These are phyloP conservation scores for Platismatia glauca DNA, from an alignment of 495 filamentous ascomycete species.

Conservation along the genomic window DNA sequence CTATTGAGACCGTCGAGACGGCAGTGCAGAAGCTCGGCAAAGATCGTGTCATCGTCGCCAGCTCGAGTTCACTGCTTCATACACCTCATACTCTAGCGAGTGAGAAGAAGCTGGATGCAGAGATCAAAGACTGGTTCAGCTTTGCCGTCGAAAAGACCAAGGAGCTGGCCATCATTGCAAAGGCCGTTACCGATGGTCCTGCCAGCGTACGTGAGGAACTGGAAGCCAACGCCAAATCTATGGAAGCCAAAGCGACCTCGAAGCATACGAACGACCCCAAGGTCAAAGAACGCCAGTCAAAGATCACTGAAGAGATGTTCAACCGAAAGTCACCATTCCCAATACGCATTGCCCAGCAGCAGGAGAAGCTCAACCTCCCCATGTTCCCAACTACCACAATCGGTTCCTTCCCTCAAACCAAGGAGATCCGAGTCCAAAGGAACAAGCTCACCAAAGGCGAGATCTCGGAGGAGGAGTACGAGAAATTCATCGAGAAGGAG, in stretches of 20 bases:
- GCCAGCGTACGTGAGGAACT: constrained; percentile 75
- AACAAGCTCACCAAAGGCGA: constrained; percentile 98
- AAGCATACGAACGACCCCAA: constrained; percentile 90
- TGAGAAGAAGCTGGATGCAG: constrained; percentile 91
- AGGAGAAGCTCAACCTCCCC: constrained; percentile 79
- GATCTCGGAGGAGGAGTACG: constrained; percentile 84
- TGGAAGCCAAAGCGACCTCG: constrained; percentile 80
- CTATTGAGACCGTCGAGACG: constrained; percentile 78
- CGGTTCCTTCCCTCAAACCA: constrained; percentile 97
- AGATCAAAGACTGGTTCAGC: constrained; percentile 96
- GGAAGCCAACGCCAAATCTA: constrained; percentile 87
- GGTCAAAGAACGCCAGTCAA: constrained; percentile 88
- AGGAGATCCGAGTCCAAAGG: constrained; percentile 89
- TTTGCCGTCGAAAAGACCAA: constrained; percentile 91
- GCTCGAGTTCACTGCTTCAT: constrained; percentile 94
- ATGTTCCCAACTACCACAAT: constrained; percentile 99
- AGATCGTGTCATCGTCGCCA: constrained; percentile 91
- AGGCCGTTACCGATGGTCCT: constrained; percentile 86
- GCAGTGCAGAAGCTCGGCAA: constrained; percentile 89
- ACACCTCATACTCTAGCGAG: constrained; percentile 92
- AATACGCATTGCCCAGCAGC: constrained; percentile 71
- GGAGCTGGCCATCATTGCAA: constrained; percentile 88
- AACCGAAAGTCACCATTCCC: constrained; percentile 86
- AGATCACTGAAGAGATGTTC: constrained; percentile 76
- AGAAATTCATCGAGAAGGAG: constrained; percentile 97